A percentile compares a stretch with the other conserved stretches of the same genome.
These are phyloP conservation scores for Arthrobotrys conoides DNA, from an alignment of 2,329 filamentous ascomycete genomes.

Conservation along the genomic window DNA sequence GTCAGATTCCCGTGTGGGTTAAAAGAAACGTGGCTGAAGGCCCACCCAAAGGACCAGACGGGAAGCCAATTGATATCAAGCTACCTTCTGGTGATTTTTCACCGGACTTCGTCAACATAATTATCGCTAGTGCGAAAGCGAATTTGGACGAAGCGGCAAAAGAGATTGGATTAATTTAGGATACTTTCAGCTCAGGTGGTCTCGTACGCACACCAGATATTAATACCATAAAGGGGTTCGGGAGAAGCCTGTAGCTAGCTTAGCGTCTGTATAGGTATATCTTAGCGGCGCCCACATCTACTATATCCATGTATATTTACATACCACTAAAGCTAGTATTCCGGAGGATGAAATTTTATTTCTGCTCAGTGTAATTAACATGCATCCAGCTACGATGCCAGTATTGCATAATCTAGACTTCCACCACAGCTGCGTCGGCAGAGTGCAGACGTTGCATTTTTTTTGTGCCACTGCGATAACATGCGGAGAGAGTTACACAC, in stretches of 20 bases:
- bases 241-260: background rate
- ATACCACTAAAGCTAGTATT: background rate
- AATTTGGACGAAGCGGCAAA: constrained; percentile 36
- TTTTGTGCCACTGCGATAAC: constrained; percentile 13
- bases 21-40: constrained; percentile 19
- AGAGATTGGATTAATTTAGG: constrained; percentile 36
- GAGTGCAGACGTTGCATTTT: constrained; percentile 9
- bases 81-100: constrained; percentile 28
- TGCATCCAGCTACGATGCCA: too few relatives aligned
- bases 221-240: too few relatives aligned
- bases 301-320: too few relatives aligned
- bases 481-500: constrained; percentile 4
- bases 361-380: background rate
- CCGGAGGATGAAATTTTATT: background rate
- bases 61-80: constrained; percentile 21
- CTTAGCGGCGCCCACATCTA: background rate
- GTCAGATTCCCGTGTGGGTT: constrained; percentile 45
- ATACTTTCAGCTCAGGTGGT: background rate
- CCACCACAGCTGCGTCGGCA: background rate
- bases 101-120: constrained; percentile 21
- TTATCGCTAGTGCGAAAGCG: constrained; percentile 15
- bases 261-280: background rate
- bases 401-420: background rate
- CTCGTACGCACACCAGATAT: background rate
- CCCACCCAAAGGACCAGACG: constrained; percentile 14